Evolutionary conservation across 2,329 filamentous ascomycete species (phyloP), one percentile per base, ranked within the genome.

Genomic region (Colletotrichum truncatum): DNA sequence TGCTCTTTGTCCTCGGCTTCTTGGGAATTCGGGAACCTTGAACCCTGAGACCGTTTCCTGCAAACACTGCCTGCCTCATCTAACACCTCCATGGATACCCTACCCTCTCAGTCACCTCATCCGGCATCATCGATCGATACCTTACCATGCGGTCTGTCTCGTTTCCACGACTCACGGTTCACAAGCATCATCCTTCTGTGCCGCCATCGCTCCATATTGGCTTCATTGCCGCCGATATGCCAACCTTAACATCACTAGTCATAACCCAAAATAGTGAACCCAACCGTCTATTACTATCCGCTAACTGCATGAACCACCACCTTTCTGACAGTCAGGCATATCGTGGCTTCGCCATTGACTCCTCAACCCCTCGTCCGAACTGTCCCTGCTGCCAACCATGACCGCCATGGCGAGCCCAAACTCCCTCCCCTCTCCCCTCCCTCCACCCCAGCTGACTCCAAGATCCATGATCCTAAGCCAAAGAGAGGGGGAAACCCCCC

Each of bases 111-210:
- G 46, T 26, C 30, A 34, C 46, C 46, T 49, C 46, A 12, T 36
- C 32, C 28, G 48, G 26, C 41, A 23, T 66, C 57, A 43, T 61
- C 39, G 39, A 45, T 49, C 39, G 63, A 49, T 66, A 60, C 63
- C 63, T 66, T 55, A 66, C 43, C n/a, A 62, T 30, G 62, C 49
- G 11, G 57, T 51, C 30, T 36, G 16, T 38, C 28, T 51, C 49
- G 14, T 38, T 63, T 52, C 63, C 63, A 66, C 63, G 58, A 66
- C 43, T 66, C 16, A 66, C 12, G 25, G 28, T 46, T 25, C 43
- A 18, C 49, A 36, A 54, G 38, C 51, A 14, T 38, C 57, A 38
- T 51, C 51, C 57, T 36, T 54, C 39, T 18, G 28, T 18, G 8
- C 18, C 25, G 23, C 18, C 26, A 8, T 25, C n/a, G 12, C 49